Percentiles rank a stretch among this genome's conserved stretches.
Evolutionary conservation across 2,329 filamentous ascomycete species (phyloP).

Genomic region (Talaromyces sp.): DNA sequence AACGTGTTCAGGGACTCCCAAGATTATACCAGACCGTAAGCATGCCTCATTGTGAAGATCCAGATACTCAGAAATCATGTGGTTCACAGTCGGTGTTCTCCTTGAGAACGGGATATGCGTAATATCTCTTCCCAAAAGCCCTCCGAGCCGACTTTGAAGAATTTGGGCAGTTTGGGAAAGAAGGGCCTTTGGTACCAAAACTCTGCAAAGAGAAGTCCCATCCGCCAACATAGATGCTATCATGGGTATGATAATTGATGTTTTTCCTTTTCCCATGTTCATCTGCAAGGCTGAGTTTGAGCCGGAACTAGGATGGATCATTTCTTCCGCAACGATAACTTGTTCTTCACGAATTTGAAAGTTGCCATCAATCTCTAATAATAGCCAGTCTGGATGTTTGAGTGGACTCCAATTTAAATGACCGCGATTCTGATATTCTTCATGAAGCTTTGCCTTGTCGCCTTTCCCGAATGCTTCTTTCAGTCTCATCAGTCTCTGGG

Average conservation of each 20-base stretch:
- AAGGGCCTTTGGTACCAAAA: conserved; percentile 59
- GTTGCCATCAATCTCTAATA: conserved; percentile 62
- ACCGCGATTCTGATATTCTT: conserved; percentile 45
- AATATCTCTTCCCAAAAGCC: conserved; percentile 50
- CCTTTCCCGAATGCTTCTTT: conserved; percentile 28
- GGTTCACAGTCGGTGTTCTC: conserved; percentile 27
- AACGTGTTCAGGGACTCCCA: conserved; percentile 59
- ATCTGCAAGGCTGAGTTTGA: conserved; percentile 59
- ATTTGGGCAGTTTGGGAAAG: conserved; percentile 57
- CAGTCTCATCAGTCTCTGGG: conserved; percentile 43
- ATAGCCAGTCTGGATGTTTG: conserved; percentile 56
- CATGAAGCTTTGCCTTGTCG: conserved; percentile 24
- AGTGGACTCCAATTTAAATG: conserved; percentile 55
- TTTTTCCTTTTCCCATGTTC: conserved; percentile 66
- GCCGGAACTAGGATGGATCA: conserved; percentile 48
- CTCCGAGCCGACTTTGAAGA: conserved; percentile 50
- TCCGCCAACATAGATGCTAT: conserved; percentile 53
- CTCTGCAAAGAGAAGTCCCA: conserved; percentile 44
- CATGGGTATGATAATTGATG: conserved; percentile 64
- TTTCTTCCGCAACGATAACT: conserved; percentile 57
- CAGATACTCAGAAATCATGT: conserved; percentile 27
- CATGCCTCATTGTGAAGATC: conserved; percentile 40
- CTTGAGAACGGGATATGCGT: conserved; percentile 58
- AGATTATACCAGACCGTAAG: conserved; percentile 47
- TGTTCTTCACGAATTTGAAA: conserved; percentile 59